These are phyloP conservation scores for Scheffersomyces coipomensis DNA, from an alignment of 805 yeast species.

Conservation along the genomic window DNA sequence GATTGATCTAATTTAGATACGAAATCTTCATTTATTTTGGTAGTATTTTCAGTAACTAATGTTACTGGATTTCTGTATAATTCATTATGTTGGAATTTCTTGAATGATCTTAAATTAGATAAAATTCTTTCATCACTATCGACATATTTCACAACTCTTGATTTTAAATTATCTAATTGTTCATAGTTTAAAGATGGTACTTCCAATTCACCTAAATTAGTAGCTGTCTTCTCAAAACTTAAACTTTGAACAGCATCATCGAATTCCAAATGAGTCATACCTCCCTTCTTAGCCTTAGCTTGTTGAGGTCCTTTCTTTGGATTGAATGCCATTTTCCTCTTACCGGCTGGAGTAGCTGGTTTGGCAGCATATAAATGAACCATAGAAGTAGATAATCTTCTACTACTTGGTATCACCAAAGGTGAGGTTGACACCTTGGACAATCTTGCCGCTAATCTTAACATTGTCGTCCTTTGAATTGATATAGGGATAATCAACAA, in stretches of 20 bases:
- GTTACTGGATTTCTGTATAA: constrained; percentile 60
- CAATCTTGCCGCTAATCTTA: no score
- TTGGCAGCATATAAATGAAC: constrained; percentile 12
- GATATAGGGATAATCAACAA: no score
- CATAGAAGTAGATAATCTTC: constrained; percentile 11
- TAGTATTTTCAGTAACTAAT: constrained; percentile 52
- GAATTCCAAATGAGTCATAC: constrained; percentile 40
- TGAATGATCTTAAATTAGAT: constrained; percentile 59
- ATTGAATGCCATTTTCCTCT: background rate
- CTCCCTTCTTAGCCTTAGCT: constrained; percentile 18
- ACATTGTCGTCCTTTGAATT: no score
- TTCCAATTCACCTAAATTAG: constrained; percentile 10
- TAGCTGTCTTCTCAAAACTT: constrained; percentile 33
- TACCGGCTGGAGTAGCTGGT: constrained; percentile 15
- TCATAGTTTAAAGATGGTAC: constrained; percentile 12
- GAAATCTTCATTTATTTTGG: constrained; percentile 35
- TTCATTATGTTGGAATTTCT: constrained; percentile 68
- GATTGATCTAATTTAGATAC: constrained; percentile 29
- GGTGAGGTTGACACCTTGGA: no score
- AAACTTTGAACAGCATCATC: constrained; percentile 34
- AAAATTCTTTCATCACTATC: constrained; percentile 42
- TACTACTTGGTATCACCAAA: constrained; percentile 1
- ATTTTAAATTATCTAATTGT: constrained; percentile 6
- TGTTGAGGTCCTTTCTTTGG: background rate
- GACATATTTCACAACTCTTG: constrained; percentile 34